These are phyloP conservation scores for Coemansia sp. DNA, from an alignment of 192 early-diverging fungal genomes.

Conservation along the genomic window DNA sequence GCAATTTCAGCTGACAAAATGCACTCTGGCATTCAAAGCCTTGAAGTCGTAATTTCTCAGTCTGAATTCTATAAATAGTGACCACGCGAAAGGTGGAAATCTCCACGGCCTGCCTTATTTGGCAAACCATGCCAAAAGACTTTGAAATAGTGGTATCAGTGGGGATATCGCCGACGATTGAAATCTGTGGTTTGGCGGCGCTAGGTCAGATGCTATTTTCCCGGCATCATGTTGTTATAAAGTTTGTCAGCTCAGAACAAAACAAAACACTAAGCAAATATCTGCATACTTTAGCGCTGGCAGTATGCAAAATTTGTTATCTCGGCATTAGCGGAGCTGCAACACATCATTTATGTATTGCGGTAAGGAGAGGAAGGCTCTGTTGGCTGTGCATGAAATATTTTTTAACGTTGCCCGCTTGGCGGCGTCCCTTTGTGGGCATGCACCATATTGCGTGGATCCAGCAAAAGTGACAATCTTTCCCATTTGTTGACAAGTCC, in stretches of 20 bases:
- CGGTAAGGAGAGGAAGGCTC: not conserved
- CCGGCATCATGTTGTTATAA: not conserved
- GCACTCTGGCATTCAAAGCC: too few species aligned
- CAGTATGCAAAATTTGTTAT: not conserved
- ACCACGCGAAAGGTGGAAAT: constrained; percentile 4
- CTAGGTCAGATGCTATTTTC: not conserved
- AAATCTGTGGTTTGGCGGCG: not conserved
- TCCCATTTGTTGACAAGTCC: not conserved
- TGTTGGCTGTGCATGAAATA: not conserved
- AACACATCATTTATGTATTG: not conserved
- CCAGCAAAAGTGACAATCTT: constrained; percentile 2
- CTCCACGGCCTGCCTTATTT: not conserved
- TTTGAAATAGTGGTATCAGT: not conserved
- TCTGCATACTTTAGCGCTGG: not conserved
- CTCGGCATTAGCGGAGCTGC: not conserved
- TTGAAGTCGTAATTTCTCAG: not conserved
- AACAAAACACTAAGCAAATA: not conserved
- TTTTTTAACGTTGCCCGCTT: not conserved
- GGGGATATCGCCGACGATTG: not conserved
- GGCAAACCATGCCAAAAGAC: constrained; percentile 2
- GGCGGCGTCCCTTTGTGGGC: not conserved
- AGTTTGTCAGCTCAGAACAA: not conserved
- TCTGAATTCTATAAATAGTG: not conserved
- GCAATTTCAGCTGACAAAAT: not conserved
- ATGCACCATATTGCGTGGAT: constrained; percentile 8